Evolutionary conservation across 805 yeast genomes (phyloP).

Genomic region (Monosporozyma solicola): DNA sequence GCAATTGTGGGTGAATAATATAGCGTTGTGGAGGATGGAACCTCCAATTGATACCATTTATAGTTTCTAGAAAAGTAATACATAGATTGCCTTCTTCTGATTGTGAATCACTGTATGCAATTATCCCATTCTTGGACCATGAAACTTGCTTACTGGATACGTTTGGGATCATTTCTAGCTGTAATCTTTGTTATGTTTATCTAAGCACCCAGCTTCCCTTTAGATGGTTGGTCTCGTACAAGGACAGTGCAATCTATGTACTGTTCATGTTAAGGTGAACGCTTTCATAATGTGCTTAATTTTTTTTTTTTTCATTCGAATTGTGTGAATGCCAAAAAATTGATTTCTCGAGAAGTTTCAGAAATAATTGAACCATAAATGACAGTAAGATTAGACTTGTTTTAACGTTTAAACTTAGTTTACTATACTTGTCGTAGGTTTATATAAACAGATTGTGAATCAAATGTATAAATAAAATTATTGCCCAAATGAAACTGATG

Average conservation of each 20-base stretch:
- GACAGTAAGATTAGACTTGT: background rate
- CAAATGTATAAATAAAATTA: too few relatives aligned
- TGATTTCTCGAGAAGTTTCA: background rate
- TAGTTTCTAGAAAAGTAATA: slow-evolving; percentile 61
- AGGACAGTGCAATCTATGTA: background rate
- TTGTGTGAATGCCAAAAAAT: background rate
- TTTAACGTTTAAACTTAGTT: background rate
- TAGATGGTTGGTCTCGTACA: background rate
- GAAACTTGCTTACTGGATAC: slow-evolving; percentile 31
- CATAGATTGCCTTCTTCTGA: slow-evolving; percentile 34
- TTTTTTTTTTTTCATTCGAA: background rate
- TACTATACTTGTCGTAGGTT: too few relatives aligned
- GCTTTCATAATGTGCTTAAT: background rate
- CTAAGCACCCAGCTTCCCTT: background rate
- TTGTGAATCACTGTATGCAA: slow-evolving; percentile 53
- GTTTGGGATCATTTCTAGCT: background rate
- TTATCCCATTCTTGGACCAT: slow-evolving; percentile 81
- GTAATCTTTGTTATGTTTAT: background rate
- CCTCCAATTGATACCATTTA: slow-evolving; percentile 73
- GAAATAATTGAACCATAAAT: background rate
- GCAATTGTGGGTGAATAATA: slow-evolving; percentile 25
- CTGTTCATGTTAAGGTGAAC: background rate
- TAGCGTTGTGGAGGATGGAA: slow-evolving; percentile 40
- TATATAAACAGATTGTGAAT: too few relatives aligned
- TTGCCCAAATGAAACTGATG: too few relatives aligned